These are phyloP conservation scores for Podaxis sp. DNA, from an alignment of 768 basidiomycete species.

Conservation along the genomic window DNA sequence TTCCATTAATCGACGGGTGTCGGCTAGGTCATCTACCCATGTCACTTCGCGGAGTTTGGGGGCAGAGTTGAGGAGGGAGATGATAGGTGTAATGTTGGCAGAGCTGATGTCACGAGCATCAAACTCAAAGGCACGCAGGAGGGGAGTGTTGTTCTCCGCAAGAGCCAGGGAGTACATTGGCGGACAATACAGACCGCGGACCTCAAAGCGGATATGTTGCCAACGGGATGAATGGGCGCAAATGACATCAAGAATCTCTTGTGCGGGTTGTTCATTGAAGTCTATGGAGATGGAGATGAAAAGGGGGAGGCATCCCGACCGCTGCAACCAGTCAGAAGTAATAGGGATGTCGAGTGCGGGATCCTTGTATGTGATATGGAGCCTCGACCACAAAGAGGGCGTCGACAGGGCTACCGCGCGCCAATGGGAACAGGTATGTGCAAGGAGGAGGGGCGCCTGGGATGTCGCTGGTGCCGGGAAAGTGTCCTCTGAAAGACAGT, in stretches of 20 bases:
- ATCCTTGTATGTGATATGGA: conserved; percentile 33
- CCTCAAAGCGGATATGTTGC: conserved; percentile 33
- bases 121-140: conserved; percentile 32
- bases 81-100: conserved; percentile 30
- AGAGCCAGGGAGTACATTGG: conserved; percentile 30
- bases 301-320: conserved; percentile 27
- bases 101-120: conserved; percentile 32
- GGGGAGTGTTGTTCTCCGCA: conserved; percentile 25
- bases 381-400: conserved; percentile 29
- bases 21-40: conserved; percentile 35
- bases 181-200: conserved; percentile 31
- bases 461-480: conserved; percentile 26
- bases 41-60: conserved; percentile 29
- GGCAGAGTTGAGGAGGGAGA: conserved; percentile 26
- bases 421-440: conserved; percentile 29
- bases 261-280: conserved; percentile 31
- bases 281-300: conserved; percentile 32
- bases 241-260: conserved; percentile 30
- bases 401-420: conserved; percentile 26
- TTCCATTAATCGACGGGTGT: conserved; percentile 29
- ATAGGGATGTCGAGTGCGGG: conserved; percentile 26
- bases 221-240: conserved; percentile 29
- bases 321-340: conserved; percentile 28
- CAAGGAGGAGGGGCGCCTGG: conserved; percentile 29
- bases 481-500: conserved; percentile 25